Base-by-base conservation (phyloP, 2,329 filamentous ascomycete genomes). In the Basipetospora sp. region DNA sequence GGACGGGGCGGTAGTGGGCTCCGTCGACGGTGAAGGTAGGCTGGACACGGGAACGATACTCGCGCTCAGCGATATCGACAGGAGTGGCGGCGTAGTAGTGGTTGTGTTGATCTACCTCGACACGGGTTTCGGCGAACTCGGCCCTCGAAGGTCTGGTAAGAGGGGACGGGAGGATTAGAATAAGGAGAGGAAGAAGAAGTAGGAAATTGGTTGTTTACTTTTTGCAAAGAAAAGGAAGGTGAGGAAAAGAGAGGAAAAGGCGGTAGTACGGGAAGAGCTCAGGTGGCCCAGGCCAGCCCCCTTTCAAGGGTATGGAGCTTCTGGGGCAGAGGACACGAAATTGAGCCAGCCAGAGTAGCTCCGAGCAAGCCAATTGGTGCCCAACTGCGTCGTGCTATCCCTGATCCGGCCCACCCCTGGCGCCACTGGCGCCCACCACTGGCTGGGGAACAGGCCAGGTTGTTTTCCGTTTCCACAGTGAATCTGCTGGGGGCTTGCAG, bases 51-150 rank as follows among this genome's bases (percentile, higher is more conserved):
- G 73, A 61, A 53, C 74, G 74, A 57, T 77, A 78, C 59, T 77
- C 66, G 60, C 70, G 71, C 61, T 80, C 75, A 53, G 71, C 71
- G 48, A 70, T 57, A 61, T 80, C 75, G 57, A 79, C 66, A 48
- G 67, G 60, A 48, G 58, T 65, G 49, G 53, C 53, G 50, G 64
- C 56, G 53, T 60, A 60, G 44, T 60, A 56, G 52, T 62, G 60
- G 49, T 59, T 57, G 47, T 65, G 66, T 46, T 51, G 52, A 57
- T 81, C 68, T 54, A 77, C 64, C 61, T 83, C 73, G 58, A 82
- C 62, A 56, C 74, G 72, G 57, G 72, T 68, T 58, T 79, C 72
- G 52, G 69, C 63, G 64, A 74, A 76, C 51, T 63, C 51, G 47
- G 52, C 52, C 47, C 48, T 49, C 20, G 36, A 39, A 52, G 52